These are phyloP conservation scores for Cystobasidium onofrii DNA, from an alignment of 768 basidiomycete species.

Conservation along the genomic window DNA sequence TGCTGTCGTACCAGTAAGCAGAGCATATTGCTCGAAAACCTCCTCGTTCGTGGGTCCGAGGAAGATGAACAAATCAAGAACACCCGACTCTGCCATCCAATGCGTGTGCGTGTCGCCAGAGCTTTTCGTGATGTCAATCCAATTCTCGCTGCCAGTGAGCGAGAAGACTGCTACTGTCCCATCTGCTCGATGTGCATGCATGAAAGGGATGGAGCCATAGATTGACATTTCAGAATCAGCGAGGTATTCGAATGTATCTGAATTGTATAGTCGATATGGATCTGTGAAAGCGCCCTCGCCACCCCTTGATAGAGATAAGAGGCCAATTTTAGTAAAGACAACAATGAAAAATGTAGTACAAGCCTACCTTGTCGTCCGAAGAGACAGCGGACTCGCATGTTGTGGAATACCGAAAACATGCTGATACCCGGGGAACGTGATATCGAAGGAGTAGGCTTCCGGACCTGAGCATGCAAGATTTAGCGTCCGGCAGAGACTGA, in stretches of 20 bases:
- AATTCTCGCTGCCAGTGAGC: slow-evolving; percentile 80
- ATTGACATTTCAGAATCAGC: slow-evolving; percentile 51
- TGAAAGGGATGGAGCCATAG: slow-evolving; percentile 40
- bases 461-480: slow-evolving; percentile 74
- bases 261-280: slow-evolving; percentile 88
- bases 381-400: slow-evolving; percentile 79
- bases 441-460: slow-evolving; percentile 83
- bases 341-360: fast-evolving
- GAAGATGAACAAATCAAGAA: slow-evolving; percentile 84
- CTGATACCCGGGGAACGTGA: slow-evolving; percentile 81
- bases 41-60: slow-evolving; percentile 79
- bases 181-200: slow-evolving; percentile 81
- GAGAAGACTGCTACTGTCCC: slow-evolving; percentile 88
- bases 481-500: too few relatives aligned
- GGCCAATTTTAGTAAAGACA: background rate
- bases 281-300: slow-evolving; percentile 68
- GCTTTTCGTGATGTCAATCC: slow-evolving; percentile 78
- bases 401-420: slow-evolving; percentile 95
- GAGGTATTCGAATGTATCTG: slow-evolving; percentile 93
- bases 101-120: slow-evolving; percentile 66
- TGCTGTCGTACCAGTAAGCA: slow-evolving; percentile 72
- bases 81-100: slow-evolving; percentile 96
- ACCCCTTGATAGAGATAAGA: slow-evolving; percentile 50
- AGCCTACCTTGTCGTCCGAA: slow-evolving; percentile 62
- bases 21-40: slow-evolving; percentile 75